Percentiles rank a stretch among this genome's conserved stretches.
Evolutionary conservation across 1,284 basidiomycete genomes (phyloP).

Genomic region (Marasmius fiardii): DNA sequence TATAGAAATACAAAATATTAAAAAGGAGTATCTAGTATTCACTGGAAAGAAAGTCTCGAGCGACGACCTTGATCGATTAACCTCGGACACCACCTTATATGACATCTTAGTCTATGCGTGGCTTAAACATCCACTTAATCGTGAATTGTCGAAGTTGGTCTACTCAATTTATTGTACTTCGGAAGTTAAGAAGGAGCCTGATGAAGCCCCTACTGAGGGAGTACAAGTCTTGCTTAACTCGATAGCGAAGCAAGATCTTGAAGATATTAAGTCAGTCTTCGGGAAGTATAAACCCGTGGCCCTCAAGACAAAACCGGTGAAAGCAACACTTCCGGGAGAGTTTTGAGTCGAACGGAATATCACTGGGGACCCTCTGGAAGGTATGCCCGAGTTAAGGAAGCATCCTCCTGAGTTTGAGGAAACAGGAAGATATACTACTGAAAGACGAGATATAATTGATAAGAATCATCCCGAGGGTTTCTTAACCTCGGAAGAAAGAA

Average conservation of each 20-base stretch:
- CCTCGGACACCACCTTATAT: background rate
- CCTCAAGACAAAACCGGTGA: background rate
- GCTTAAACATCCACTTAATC: background rate
- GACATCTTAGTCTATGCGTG: background rate
- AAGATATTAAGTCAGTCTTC: background rate
- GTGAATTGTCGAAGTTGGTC: background rate
- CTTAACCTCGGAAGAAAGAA: conserved; percentile 21
- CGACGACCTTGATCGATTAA: background rate
- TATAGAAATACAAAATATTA: background rate
- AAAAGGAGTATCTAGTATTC: background rate
- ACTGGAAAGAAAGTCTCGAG: background rate
- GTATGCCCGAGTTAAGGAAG: background rate
- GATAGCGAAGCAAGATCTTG: no score
- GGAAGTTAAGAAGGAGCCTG: background rate
- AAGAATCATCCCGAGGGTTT: conserved; percentile 16
- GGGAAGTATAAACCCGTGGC: background rate
- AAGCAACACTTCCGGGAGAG: background rate
- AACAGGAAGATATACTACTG: background rate
- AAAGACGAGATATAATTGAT: conserved; percentile 6
- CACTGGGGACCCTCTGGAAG: background rate
- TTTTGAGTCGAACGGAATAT: background rate
- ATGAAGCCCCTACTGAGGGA: background rate
- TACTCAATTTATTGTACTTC: background rate
- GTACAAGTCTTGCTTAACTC: background rate
- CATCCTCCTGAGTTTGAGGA: background rate